phyloP scores from a whole-genome alignment of 2,329 filamentous ascomycete genomes.

The Penicillium hordei region DNA sequence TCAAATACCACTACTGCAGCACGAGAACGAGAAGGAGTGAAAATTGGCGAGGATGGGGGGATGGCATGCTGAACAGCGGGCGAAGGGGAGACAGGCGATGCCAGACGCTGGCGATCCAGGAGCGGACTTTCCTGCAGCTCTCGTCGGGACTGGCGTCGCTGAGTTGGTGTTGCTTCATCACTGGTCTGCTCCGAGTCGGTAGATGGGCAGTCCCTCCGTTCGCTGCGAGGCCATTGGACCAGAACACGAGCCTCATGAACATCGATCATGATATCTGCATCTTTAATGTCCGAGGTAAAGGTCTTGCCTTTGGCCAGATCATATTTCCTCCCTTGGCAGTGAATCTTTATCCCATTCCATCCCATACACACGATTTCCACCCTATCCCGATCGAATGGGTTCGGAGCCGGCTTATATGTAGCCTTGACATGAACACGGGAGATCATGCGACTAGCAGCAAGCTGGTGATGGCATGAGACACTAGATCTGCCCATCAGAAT shows the following conservation, averaged over 20 bases:
- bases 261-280: slow-evolving; percentile 89
- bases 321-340: slow-evolving; percentile 84
- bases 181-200: slow-evolving; percentile 67
- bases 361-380: slow-evolving; percentile 89
- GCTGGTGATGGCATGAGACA: slow-evolving; percentile 91
- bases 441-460: slow-evolving; percentile 87
- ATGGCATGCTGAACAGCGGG: slow-evolving; percentile 53
- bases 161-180: slow-evolving; percentile 56
- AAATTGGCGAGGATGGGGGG: slow-evolving; percentile 42
- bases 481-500: slow-evolving; percentile 89
- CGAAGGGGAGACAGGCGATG: slow-evolving; percentile 75
- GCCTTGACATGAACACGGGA: slow-evolving; percentile 92
- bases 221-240: slow-evolving; percentile 74
- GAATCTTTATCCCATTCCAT: slow-evolving; percentile 93
- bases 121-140: slow-evolving; percentile 47
- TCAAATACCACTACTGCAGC: slow-evolving; percentile 66
- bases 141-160: slow-evolving; percentile 30
- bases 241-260: slow-evolving; percentile 90
- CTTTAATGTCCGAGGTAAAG: slow-evolving; percentile 85
- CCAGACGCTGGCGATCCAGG: slow-evolving; percentile 62
- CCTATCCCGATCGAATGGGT: slow-evolving; percentile 68
- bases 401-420: slow-evolving; percentile 70
- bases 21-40: slow-evolving; percentile 47
- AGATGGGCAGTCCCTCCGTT: slow-evolving; percentile 55
- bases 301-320: slow-evolving; percentile 84